phyloP scores from a whole-genome alignment of 1,284 basidiomycete genomes.

The Sporisorium sorghi region DNA sequence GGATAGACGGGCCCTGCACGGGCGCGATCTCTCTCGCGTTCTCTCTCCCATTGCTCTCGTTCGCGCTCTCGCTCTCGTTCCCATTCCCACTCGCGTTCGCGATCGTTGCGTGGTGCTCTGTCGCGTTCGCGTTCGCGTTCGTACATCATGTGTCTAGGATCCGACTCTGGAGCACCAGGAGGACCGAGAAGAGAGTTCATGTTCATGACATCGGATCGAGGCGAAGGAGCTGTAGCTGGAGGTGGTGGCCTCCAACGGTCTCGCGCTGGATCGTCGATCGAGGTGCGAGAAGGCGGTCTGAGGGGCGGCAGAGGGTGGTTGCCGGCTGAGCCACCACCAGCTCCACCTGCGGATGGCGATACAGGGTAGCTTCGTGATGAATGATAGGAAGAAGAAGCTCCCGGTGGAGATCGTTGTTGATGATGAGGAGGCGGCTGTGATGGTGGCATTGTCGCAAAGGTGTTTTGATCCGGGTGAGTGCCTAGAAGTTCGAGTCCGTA shows the following conservation, averaged over 20 bases:
- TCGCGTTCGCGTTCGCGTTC: constrained; percentile 39
- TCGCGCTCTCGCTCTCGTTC: constrained; percentile 34
- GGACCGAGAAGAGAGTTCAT: constrained; percentile 60
- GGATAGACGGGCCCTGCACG: constrained; percentile 20
- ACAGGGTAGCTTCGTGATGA: constrained; percentile 26
- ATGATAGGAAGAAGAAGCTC: constrained; percentile 30
- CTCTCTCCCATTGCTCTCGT: constrained; percentile 33
- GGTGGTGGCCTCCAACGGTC: constrained; percentile 37
- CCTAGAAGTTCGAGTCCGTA: neutral
- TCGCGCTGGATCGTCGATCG: constrained; percentile 33
- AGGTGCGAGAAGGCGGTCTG: constrained; percentile 34
- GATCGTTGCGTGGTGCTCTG: constrained; percentile 14
- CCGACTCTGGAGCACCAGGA: constrained; percentile 22
- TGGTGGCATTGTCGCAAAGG: constrained; percentile 19
- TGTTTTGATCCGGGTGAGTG: neutral
- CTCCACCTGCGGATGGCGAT: constrained; percentile 24
- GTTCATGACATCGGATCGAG: constrained; percentile 55
- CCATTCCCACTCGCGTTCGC: constrained; percentile 33
- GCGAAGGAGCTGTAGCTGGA: constrained; percentile 17
- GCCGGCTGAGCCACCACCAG: neutral
- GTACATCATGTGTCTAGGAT: constrained; percentile 35
- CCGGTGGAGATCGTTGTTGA: constrained; percentile 32
- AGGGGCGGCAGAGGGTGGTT: constrained; percentile 34
- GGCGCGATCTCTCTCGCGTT: constrained; percentile 29
- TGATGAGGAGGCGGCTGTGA: constrained; percentile 14